Evolutionary conservation across 2,329 filamentous ascomycete species (phyloP).

Genomic region (Sclerotinia subarctica): DNA sequence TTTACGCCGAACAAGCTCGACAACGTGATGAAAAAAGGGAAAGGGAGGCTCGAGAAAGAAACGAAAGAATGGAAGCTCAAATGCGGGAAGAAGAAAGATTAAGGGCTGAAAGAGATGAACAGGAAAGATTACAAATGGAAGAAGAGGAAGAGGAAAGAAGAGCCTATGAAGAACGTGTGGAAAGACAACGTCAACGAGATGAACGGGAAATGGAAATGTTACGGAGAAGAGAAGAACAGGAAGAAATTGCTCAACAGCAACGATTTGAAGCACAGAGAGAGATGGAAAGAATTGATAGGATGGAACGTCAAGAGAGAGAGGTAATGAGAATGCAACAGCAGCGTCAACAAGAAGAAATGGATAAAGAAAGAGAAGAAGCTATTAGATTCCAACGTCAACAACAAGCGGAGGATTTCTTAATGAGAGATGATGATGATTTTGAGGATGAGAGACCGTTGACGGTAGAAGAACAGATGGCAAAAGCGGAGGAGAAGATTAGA

Average conservation of each 20-base stretch:
- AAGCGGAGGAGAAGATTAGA: constrained; percentile 25
- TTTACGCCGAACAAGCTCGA: constrained; percentile 11
- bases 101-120: constrained; percentile 13
- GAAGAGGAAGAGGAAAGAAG: constrained; percentile 21
- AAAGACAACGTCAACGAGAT: constrained; percentile 14
- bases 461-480: constrained; percentile 25
- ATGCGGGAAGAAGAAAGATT: constrained; percentile 11
- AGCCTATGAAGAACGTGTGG: not conserved
- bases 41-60: constrained; percentile 1
- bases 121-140: constrained; percentile 17
- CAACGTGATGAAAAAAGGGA: constrained; percentile 8
- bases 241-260: constrained; percentile 9
- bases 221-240: constrained; percentile 10
- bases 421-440: not conserved
- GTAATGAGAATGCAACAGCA: constrained; percentile 9
- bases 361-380: constrained; percentile 6
- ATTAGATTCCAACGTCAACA: constrained; percentile 2
- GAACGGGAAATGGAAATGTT: constrained; percentile 4
- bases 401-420: not conserved
- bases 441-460: constrained; percentile 21
- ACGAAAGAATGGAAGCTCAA: constrained; percentile 5
- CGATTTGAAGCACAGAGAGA: constrained; percentile 11
- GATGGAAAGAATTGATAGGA: constrained; percentile 12
- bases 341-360: not conserved
- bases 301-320: constrained; percentile 13